These are phyloP conservation scores for Effrenium voratum DNA, from an alignment of 73 alveolate genomes.

Conservation along the genomic window DNA sequence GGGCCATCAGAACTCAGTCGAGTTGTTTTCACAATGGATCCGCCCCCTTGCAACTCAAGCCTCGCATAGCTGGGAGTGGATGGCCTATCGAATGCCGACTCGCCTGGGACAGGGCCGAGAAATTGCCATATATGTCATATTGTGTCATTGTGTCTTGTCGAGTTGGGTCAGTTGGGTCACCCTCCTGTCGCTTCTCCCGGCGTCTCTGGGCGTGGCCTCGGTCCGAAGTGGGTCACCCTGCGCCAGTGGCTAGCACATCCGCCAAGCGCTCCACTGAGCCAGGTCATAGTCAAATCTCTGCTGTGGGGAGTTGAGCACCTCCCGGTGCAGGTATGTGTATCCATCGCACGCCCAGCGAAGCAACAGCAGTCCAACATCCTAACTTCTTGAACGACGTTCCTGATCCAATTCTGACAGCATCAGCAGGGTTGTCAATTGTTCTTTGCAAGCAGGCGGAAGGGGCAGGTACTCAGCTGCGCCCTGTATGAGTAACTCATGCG, in stretches of 20 bases:
- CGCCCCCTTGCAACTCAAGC: too few species aligned
- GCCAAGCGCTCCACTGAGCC: background rate
- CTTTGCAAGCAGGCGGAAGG: too few species aligned
- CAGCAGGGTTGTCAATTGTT: too few species aligned
- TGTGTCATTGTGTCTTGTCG: too few species aligned
- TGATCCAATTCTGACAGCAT: background rate
- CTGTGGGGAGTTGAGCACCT: slow-evolving; percentile 61
- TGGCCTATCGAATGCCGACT: background rate
- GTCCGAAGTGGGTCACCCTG: background rate
- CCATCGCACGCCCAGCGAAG: too few species aligned
- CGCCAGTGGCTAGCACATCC: background rate
- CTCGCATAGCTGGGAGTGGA: background rate
- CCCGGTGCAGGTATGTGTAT: background rate
- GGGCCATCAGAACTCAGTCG: background rate
- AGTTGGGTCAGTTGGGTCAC: background rate
- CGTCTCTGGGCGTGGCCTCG: slow-evolving; percentile 18
- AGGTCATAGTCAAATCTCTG: slow-evolving; percentile 55
- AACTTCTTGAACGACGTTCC: background rate
- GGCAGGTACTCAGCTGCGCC: too few species aligned
- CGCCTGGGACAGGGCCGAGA: too few species aligned
- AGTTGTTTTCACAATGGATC: background rate
- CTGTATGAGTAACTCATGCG: too few species aligned
- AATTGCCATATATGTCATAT: too few species aligned
- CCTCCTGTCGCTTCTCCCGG: background rate
- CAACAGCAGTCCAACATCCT: background rate